Percentiles rank a stretch among this genome's conserved stretches.
Conservation (phyloP, 257 asterid species). For the Ocimum tenuiflorum region DNA sequence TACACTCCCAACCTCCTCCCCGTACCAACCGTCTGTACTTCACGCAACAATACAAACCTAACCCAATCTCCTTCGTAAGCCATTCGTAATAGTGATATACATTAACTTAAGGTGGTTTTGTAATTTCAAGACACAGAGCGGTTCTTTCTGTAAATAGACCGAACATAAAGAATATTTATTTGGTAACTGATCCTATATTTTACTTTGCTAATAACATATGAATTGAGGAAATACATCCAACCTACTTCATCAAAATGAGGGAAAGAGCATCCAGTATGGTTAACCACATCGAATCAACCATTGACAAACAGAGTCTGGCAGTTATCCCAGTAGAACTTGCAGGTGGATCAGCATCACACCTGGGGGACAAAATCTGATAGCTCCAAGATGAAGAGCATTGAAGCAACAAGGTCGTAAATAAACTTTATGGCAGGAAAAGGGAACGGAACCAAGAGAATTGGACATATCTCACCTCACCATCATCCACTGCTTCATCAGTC, state of each 20-base stretch:
- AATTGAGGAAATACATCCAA: slow-evolving; percentile 25
- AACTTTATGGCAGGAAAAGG: slow-evolving; percentile 11
- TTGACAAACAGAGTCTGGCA: slow-evolving; percentile 65
- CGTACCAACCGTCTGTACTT: neutral
- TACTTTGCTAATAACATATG: slow-evolving; percentile 1
- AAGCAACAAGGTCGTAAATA: slow-evolving; percentile 20
- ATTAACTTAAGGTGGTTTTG: neutral
- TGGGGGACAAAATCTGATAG: slow-evolving; percentile 84
- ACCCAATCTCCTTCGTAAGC: neutral
- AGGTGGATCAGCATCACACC: slow-evolving; percentile 67
- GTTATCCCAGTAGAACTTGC: slow-evolving; percentile 58
- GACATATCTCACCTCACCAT: slow-evolving; percentile 68
- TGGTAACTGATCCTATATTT: neutral
- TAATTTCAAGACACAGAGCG: neutral
- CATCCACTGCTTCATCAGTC: slow-evolving; percentile 95
- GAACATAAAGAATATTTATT: neutral
- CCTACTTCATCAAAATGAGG: slow-evolving; percentile 74
- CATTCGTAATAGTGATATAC: neutral
- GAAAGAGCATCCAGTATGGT: slow-evolving; percentile 92
- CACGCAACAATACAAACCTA: neutral
- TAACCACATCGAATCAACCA: slow-evolving; percentile 93
- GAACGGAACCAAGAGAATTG: slow-evolving; percentile 1
- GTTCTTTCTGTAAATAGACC: neutral
- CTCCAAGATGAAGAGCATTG: slow-evolving; percentile 31
- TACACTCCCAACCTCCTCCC: neutral